These are phyloP conservation scores for Cordyceps javanica DNA, from an alignment of 2,329 filamentous ascomycete species.

Conservation along the genomic window DNA sequence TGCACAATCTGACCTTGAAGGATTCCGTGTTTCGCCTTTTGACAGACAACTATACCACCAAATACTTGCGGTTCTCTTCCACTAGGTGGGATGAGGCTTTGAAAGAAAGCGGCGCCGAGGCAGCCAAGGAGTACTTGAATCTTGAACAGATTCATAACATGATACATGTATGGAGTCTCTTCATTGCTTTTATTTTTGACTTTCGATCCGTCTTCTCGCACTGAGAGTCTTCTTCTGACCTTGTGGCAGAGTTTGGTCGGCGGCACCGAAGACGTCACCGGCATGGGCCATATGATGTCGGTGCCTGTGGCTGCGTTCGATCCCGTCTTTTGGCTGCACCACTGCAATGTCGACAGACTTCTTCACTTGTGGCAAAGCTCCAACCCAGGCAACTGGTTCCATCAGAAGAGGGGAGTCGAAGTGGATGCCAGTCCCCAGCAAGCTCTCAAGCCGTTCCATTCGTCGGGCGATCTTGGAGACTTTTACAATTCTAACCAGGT, in stretches of 20 bases:
- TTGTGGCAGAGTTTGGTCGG: not conserved
- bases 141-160: not conserved
- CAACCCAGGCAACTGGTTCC: not conserved
- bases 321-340: conserved; percentile 59
- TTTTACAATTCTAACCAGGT: not conserved
- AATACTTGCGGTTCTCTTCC: conserved; percentile 17
- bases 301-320: conserved; percentile 55
- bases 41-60: conserved; percentile 19
- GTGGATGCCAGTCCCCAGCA: not conserved
- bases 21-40: conserved; percentile 21
- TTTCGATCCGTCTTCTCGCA: not conserved
- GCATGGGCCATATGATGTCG: conserved; percentile 47
- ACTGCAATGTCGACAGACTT: conserved; percentile 26
- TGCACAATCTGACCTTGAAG: conserved; percentile 3
- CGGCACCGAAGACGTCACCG: conserved; percentile 10
- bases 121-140: not conserved
- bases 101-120: not conserved
- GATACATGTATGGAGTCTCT: not conserved
- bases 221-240: not conserved
- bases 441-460: not conserved
- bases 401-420: not conserved
- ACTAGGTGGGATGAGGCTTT: not conserved
- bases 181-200: not conserved
- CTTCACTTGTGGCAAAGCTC: not conserved
- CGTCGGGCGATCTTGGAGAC: not conserved